phyloP scores from a whole-genome alignment of 306 rosid species.

The Vicia villosa region DNA sequence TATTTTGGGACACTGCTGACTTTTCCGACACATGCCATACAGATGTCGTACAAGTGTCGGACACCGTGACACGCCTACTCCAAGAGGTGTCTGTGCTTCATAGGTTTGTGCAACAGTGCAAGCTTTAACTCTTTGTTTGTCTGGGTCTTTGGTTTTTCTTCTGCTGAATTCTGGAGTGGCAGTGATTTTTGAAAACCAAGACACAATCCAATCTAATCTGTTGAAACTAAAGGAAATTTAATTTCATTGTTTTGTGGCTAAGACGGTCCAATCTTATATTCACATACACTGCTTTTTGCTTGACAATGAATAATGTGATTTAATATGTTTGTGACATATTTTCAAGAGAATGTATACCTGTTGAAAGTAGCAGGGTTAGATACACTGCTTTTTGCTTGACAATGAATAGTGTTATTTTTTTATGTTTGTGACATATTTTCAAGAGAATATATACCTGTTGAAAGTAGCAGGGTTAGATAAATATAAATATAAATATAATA shows the following conservation, averaged over 20 bases:
- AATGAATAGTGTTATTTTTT: too few relatives aligned
- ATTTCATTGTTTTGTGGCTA: not conserved
- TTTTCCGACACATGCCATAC: too few relatives aligned
- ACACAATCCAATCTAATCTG: slow-evolving; percentile 16
- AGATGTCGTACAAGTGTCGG: too few relatives aligned
- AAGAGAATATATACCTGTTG: too few relatives aligned
- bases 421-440: too few relatives aligned
- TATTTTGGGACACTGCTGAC: too few relatives aligned
- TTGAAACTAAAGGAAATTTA: not conserved
- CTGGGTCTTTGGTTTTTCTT: slow-evolving; percentile 9
- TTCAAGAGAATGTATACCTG: slow-evolving; percentile 2
- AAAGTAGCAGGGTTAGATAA: slow-evolving; percentile 29
- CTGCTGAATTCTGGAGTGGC: slow-evolving; percentile 21
- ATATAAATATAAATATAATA: slow-evolving; percentile 30
- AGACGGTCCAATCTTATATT: not conserved
- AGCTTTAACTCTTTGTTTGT: slow-evolving; percentile 1
- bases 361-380: slow-evolving; percentile 28
- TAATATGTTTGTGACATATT: slow-evolving; percentile 1
- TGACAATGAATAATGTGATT: slow-evolving; percentile 19
- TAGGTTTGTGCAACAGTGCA: slow-evolving; percentile 17
- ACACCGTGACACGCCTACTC: too few relatives aligned
- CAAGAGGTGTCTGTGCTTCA: too few relatives aligned
- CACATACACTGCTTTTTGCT: slow-evolving; percentile 9
- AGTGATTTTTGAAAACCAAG: slow-evolving; percentile 16
- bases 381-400: not conserved